These are phyloP conservation scores for Canavalia ensiformis DNA, from an alignment of 306 rosid genomes.

Conservation along the genomic window DNA sequence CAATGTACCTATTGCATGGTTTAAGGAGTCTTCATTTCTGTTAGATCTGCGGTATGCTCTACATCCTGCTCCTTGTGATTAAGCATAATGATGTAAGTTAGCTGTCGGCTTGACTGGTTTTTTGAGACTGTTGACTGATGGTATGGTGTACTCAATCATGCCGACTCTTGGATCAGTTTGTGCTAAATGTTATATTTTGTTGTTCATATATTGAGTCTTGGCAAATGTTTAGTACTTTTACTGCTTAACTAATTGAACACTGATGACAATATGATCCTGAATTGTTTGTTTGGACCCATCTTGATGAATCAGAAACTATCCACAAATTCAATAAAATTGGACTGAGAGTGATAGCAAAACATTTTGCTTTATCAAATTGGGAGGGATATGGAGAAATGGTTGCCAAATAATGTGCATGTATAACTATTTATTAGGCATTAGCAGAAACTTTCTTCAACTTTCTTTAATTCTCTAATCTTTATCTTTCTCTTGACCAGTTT, in stretches of 20 bases:
- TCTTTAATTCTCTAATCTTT: slow-evolving; percentile 35
- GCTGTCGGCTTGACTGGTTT: background rate
- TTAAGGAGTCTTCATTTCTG: slow-evolving; percentile 5
- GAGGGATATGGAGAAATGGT: slow-evolving; percentile 31
- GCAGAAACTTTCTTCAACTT: slow-evolving; percentile 24
- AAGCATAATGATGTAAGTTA: slow-evolving; percentile 25
- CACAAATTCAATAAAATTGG: slow-evolving; percentile 41
- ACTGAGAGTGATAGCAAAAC: background rate
- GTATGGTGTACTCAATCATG: background rate
- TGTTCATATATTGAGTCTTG: slow-evolving; percentile 6
- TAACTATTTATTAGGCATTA: slow-evolving; percentile 1
- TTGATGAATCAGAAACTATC: slow-evolving; percentile 32
- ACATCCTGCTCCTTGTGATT: background rate
- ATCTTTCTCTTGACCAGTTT: slow-evolving; percentile 69
- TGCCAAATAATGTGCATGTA: slow-evolving; percentile 26
- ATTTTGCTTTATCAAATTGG: background rate
- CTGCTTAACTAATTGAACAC: slow-evolving; percentile 18
- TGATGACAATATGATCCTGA: slow-evolving; percentile 1
- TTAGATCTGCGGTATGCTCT: background rate
- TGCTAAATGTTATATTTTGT: background rate
- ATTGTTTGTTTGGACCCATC: background rate
- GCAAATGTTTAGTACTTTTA: slow-evolving; percentile 15
- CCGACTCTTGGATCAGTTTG: slow-evolving; percentile 21
- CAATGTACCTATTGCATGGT: slow-evolving; percentile 16
- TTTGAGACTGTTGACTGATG: slow-evolving; percentile 8